Evolutionary conservation across 768 basidiomycete species (phyloP), one percentile per base, ranked within the genome.

Genomic region (Pulveroboletus sp.): DNA sequence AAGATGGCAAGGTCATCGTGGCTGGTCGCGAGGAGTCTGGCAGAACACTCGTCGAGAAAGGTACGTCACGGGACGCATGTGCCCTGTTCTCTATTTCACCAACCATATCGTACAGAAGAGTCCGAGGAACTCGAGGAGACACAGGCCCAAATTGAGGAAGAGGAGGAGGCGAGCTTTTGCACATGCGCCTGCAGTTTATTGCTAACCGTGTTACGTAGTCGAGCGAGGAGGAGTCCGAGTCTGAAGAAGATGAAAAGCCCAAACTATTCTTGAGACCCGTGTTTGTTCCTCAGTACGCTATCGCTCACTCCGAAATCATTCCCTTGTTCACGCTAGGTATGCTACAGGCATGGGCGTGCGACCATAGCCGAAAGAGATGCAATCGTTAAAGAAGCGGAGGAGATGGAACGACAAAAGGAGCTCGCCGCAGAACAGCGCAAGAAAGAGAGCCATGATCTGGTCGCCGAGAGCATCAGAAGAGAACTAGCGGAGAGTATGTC

Each of bases 391-490:
- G 85, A 92, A 56, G 80, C 83, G 0, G 92, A 95, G 66, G 91
- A 92, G 60, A 75, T 81, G 7, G 62, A 81, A 45, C 76, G 74
- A 62, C 79, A 74, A 64, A 85, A 85, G 56, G 88, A 89, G 45
- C 72, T 77, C 32, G 87, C 92, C 67, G 79, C 80, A 1, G 89
- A 90, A 63, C 84, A 93, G 63, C 79, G 93, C 43, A 82, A 85
- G 64, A 85, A 86, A 62, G 88, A 95, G 60, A 89, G 88, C 52
- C 91, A 96, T 57, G 83, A 93, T 58, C 73, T 99, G 56, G 95
- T 96, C 14, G 96, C 92, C 0, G 93, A 97, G 69, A 94, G 86
- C 57, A 96, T 99, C 57, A 79, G 79, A 54, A 79, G 94, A 21
- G 95, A 97, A 71, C 69, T 99, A 26, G 85, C 87, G 5, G 90